Evolutionary conservation across 2,329 filamentous ascomycete genomes (phyloP), one percentile per base, ranked within the genome.

Genomic region (Fusarium metavorans): DNA sequence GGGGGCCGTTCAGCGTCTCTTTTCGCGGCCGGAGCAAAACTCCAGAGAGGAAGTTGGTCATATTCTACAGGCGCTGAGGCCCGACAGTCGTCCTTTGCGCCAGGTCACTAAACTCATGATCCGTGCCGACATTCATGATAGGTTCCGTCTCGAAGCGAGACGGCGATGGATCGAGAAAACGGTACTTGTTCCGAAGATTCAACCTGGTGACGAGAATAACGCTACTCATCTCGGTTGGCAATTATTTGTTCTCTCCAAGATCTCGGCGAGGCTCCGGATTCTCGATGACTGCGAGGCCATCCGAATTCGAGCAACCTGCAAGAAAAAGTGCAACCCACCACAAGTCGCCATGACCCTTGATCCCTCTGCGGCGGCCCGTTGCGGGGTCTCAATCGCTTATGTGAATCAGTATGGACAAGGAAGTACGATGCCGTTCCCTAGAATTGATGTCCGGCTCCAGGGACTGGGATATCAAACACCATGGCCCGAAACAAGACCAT

Each of bases 341-440:
- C n/a, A 16, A 14, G 41, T 48, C 41, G 13, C 34, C 20, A 16
- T 58, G 35, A 30, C 35, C 20, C 56, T 23, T 61, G 57, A 52
- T 60, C 41, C 41, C 66, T 58, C 57, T 58, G 41, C 48, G 30
- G 69, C 76, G 60, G 76, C 35, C 67, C 70, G 45, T 65, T 52
- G 62, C 66, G 70, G 48, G 43, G 52, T 60, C 32, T 62, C 57
- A 62, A 69, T 68, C 58, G 66, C 68, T 60, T 50, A 48, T 62
- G 45, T 32, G 41, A 72, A 62, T 58, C 30, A 60, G 61, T 62
- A 37, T 48, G 10, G 50, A 65, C 65, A n/a, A 43, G 66, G 71
- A 25, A 56, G 64, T 41, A 30, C 16, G 35, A 35, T 67, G 43
- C 35, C 56, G 35, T 62, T 59, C 41, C 30, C 65, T 61, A 14